A percentile compares a stretch with the other conserved stretches of the same genome.
phyloP scores from a whole-genome alignment of 768 basidiomycete genomes.

The Ramaria sp. region DNA sequence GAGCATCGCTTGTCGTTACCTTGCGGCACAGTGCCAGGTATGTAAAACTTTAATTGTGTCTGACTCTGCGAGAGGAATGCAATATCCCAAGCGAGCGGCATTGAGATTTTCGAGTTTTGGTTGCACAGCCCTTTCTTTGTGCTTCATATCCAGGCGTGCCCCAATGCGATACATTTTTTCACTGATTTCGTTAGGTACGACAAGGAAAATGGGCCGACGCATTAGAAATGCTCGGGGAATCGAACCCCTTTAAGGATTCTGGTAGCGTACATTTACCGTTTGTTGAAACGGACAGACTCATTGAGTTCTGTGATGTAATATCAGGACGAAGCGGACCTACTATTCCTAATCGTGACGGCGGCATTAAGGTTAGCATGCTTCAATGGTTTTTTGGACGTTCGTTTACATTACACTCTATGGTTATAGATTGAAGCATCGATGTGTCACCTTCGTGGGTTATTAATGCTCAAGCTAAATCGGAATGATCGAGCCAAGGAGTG shows the following conservation, averaged over 20 bases:
- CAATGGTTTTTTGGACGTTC: not conserved
- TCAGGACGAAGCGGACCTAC: conserved; percentile 54
- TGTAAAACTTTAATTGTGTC: conserved; percentile 11
- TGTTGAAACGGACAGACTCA: not conserved
- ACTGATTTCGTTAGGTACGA: conserved; percentile 37
- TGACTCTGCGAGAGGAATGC: not conserved
- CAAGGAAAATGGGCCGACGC: conserved; percentile 91
- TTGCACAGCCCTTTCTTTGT: too few relatives aligned
- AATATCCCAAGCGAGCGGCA: too few relatives aligned
- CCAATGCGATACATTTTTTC: conserved; percentile 3
- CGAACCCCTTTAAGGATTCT: conserved; percentile 75
- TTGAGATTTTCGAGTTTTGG: too few relatives aligned
- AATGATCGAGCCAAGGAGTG: conserved; percentile 86
- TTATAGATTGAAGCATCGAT: conserved; percentile 89
- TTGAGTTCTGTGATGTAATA: not conserved
- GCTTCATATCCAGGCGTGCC: too few relatives aligned
- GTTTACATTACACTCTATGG: conserved; percentile 7
- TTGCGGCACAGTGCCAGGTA: conserved; percentile 92
- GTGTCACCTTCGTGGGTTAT: conserved; percentile 85
- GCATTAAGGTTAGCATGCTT: conserved; percentile 65
- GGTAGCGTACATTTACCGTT: conserved; percentile 25
- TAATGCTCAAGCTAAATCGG: conserved; percentile 91
- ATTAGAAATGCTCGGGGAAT: conserved; percentile 85
- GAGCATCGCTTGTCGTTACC: conserved; percentile 91
- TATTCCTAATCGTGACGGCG: conserved; percentile 79